Evolutionary conservation across 2,329 filamentous ascomycete genomes (phyloP), one percentile per base, ranked within the genome.

Genomic region (Pseudopithomyces chartarum): DNA sequence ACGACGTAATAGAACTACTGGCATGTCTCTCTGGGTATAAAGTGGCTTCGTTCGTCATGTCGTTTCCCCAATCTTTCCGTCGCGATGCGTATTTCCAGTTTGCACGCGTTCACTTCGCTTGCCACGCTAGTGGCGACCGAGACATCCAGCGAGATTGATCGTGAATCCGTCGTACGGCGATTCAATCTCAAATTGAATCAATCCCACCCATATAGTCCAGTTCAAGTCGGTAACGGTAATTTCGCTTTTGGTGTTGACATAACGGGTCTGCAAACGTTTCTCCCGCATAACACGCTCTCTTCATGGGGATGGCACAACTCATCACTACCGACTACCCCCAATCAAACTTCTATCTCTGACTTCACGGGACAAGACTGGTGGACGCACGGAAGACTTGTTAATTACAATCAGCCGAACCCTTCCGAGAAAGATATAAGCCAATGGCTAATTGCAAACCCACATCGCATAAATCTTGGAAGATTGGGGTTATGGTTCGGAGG

Each of bases 381-480:
- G 76, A 78, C 78, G 5, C 78, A 81, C 57, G 78, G 68, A 20
- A 65, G 75, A 7, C 67, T 80, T 6, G 74, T 81, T 5, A 79
- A 78, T 40, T 80, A 80, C 65, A 72, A 71, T 19, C 76, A 78
- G 56, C 75, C 77, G 0, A 80, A 80, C 52, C 74, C 78, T 1
- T 67, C 66, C 3, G 64, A 80, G 50, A 64, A 67, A 15, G 69
- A 74, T 8, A 80, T 80, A 23, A 81, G 80, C 2, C 79, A 84
- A 55, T 85, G 83, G 83, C 68, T 85, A 19, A 83, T 83, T 29
- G 75, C 77, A 53, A 85, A 85, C 58, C 82, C 82, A 0, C 81
- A 84, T 61, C 73, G 82, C 6, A 69, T 83, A 17, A 84, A 84
- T 57, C 60, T 84, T 1, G 82, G 76, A 2, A 77, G 74, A 2